A percentile compares a stretch with the other conserved stretches of the same genome.
Evolutionary conservation across 345 rosid species (phyloP).

Genomic region (Barbarea vulgaris): DNA sequence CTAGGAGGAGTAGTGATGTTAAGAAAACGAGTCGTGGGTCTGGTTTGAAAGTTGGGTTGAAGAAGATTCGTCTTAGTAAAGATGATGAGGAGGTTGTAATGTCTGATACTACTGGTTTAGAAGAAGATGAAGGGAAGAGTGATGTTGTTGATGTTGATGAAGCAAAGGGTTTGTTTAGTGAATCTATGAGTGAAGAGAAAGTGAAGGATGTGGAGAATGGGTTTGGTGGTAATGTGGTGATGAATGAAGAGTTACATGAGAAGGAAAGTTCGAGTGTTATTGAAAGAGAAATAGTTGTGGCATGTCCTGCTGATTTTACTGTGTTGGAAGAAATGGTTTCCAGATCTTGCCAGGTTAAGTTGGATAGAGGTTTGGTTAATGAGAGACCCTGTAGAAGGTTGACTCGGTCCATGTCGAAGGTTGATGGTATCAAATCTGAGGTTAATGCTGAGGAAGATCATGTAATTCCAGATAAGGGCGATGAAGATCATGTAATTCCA

Average conservation of each 20-base stretch:
- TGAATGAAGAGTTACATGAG: neutral
- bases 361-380: slow-evolving; percentile 24
- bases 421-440: slow-evolving; percentile 31
- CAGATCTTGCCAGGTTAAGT: slow-evolving; percentile 29
- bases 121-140: slow-evolving; percentile 74
- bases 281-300: slow-evolving; percentile 13
- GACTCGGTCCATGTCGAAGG: slow-evolving; percentile 59
- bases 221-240: neutral
- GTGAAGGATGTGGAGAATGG: slow-evolving; percentile 6
- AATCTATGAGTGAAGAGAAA: slow-evolving; percentile 32
- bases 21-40: slow-evolving; percentile 42
- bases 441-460: slow-evolving; percentile 26
- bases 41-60: slow-evolving; percentile 15
- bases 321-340: slow-evolving; percentile 23
- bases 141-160: slow-evolving; percentile 69
- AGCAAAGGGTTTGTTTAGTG: slow-evolving; percentile 39
- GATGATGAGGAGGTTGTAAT: slow-evolving; percentile 14
- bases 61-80: slow-evolving; percentile 36
- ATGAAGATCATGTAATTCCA: neutral
- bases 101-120: slow-evolving; percentile 41
- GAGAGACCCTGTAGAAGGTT: slow-evolving; percentile 48
- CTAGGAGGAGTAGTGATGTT: neutral
- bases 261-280: neutral
- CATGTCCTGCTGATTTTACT: slow-evolving; percentile 33
- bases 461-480: neutral